Evolutionary conservation across 495 filamentous ascomycete species (phyloP).

Genomic region (Trichoderma reesei): DNA sequence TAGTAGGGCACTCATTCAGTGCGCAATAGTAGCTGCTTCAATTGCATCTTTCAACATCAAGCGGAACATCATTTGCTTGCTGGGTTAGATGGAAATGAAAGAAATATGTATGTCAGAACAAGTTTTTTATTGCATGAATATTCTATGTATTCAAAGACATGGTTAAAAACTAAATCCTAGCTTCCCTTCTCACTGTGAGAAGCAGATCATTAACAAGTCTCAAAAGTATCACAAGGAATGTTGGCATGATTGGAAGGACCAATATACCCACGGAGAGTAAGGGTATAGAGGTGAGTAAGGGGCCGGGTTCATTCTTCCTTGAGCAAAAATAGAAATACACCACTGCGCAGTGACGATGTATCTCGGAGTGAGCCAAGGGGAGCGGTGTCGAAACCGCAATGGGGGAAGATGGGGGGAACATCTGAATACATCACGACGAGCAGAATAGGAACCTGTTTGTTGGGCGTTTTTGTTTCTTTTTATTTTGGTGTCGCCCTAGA

Average conservation of each 20-base stretch:
- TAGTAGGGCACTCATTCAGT: too few relatives aligned
- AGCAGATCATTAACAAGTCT: neutral
- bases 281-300: slow-evolving; percentile 40
- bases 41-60: too few relatives aligned
- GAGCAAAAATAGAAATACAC: slow-evolving; percentile 36
- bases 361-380: slow-evolving; percentile 31
- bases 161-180: neutral
- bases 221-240: neutral
- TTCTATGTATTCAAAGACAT: neutral
- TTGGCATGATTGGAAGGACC: slow-evolving; percentile 37
- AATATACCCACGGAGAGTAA: slow-evolving; percentile 29
- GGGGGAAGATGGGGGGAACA: neutral
- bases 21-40: too few relatives aligned
- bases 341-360: slow-evolving; percentile 30
- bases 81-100: too few relatives aligned
- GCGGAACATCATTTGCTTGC: too few relatives aligned
- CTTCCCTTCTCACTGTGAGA: neutral
- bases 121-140: neutral
- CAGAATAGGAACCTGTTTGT: slow-evolving; percentile 18
- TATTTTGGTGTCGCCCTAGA: slow-evolving; percentile 19
- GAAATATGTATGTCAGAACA: neutral
- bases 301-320: slow-evolving; percentile 39
- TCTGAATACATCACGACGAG: slow-evolving; percentile 35
- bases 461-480: neutral
- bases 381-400: neutral